Evolutionary conservation across 1,284 basidiomycete species (phyloP).

Genomic region (Apiotrichum mycotoxinovorans): DNA sequence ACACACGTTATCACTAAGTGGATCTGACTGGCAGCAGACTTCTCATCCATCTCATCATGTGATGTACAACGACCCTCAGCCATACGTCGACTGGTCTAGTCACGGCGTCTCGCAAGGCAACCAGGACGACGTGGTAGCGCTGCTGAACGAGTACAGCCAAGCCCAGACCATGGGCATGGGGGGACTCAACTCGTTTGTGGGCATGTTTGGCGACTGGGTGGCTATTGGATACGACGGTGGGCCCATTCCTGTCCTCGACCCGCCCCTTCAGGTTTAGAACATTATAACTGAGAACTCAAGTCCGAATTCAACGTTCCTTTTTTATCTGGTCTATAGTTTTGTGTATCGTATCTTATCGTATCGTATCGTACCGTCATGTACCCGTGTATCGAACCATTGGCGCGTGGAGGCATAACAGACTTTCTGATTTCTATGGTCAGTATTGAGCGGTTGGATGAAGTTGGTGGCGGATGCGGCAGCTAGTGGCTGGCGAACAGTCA

Average conservation of each 20-base stretch:
- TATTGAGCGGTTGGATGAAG: too few relatives aligned
- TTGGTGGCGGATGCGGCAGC: too few relatives aligned
- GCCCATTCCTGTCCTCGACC: background rate
- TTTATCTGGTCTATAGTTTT: too few relatives aligned
- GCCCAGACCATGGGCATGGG: background rate
- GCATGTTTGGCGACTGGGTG: constrained; percentile 15
- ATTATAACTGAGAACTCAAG: too few relatives aligned
- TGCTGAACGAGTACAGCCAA: constrained; percentile 9
- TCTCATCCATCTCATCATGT: background rate
- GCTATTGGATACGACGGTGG: constrained; percentile 15
- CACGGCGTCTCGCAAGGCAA: background rate
- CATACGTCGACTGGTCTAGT: background rate
- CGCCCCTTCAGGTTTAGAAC: background rate
- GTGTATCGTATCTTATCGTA: too few relatives aligned
- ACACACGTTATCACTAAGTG: too few relatives aligned
- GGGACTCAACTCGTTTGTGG: constrained; percentile 1
- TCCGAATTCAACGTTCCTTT: too few relatives aligned
- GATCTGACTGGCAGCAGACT: too few relatives aligned
- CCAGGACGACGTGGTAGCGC: constrained; percentile 12
- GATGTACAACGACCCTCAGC: constrained; percentile 4
- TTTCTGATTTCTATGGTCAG: background rate
- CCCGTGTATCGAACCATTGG: too few relatives aligned
- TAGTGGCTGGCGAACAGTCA: too few relatives aligned
- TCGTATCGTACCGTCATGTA: too few relatives aligned
- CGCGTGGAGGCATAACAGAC: too few relatives aligned